A percentile compares a stretch with the other conserved stretches of the same genome.
Evolutionary conservation across 1,139 yeast genomes (phyloP).

Genomic region (Suzukiozyma palmioleophila): DNA sequence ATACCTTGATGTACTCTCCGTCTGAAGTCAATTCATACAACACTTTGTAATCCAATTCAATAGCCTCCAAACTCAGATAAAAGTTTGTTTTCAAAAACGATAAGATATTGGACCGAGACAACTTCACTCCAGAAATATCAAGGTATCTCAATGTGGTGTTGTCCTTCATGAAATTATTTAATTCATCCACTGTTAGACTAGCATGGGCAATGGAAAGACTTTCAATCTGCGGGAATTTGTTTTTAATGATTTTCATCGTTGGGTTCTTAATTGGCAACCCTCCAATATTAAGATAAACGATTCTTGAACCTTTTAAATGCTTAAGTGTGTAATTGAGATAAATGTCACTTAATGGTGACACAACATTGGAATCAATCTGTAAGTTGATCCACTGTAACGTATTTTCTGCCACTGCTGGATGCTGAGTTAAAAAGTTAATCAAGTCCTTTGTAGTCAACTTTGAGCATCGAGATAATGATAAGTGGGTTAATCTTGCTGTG

Average conservation of each 20-base stretch:
- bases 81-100: constrained; percentile 25
- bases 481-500: constrained; percentile 62
- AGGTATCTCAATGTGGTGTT: constrained; percentile 22
- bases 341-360: constrained; percentile 55
- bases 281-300: constrained; percentile 62
- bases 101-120: constrained; percentile 21
- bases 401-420: constrained; percentile 60
- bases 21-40: constrained; percentile 35
- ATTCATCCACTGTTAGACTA: constrained; percentile 43
- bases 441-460: constrained; percentile 71
- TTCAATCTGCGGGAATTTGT: constrained; percentile 50
- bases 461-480: constrained; percentile 76
- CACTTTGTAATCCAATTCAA: constrained; percentile 40
- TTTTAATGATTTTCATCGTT: constrained; percentile 52
- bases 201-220: constrained; percentile 64
- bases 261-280: constrained; percentile 64
- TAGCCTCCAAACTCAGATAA: constrained; percentile 25
- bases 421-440: constrained; percentile 65
- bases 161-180: constrained; percentile 44
- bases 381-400: constrained; percentile 72
- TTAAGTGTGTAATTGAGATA: constrained; percentile 56
- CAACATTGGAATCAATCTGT: constrained; percentile 67
- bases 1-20: constrained; percentile 32
- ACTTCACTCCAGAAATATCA: constrained; percentile 38
- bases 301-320: constrained; percentile 47